Conservation (phyloP, 176 grass and related monocot species). For the Avena eriantha region DNA sequence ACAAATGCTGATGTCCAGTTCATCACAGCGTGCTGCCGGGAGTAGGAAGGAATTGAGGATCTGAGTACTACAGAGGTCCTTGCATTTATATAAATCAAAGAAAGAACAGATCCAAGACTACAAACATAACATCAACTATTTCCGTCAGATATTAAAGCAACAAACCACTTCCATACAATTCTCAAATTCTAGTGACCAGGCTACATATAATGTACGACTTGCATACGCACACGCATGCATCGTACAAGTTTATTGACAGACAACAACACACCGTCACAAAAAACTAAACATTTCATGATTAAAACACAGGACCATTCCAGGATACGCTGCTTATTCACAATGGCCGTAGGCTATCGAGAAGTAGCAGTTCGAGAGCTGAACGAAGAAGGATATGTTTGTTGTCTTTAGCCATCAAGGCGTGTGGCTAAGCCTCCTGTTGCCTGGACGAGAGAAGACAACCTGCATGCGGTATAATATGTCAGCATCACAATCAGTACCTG, state of each 20-base stretch:
- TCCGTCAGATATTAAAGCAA: not conserved
- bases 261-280: not conserved
- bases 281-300: not conserved
- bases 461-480: not conserved
- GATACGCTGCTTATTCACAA: not conserved
- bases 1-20: too few species aligned
- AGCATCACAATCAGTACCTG: not conserved
- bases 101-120: not conserved
- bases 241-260: not conserved
- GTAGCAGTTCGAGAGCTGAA: not conserved
- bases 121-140: not conserved
- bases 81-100: too few species aligned
- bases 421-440: not conserved
- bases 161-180: not conserved
- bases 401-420: not conserved
- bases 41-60: too few species aligned
- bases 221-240: not conserved
- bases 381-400: too few species aligned
- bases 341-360: not conserved
- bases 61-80: too few species aligned
- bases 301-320: not conserved
- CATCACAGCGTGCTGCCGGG: too few species aligned
- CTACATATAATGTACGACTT: not conserved
- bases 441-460: slow-evolving; percentile 27
- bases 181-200: not conserved